Evolutionary conservation across 805 yeast species (phyloP), one percentile per base, ranked within the genome.

Genomic region (Priceomyces medius): DNA sequence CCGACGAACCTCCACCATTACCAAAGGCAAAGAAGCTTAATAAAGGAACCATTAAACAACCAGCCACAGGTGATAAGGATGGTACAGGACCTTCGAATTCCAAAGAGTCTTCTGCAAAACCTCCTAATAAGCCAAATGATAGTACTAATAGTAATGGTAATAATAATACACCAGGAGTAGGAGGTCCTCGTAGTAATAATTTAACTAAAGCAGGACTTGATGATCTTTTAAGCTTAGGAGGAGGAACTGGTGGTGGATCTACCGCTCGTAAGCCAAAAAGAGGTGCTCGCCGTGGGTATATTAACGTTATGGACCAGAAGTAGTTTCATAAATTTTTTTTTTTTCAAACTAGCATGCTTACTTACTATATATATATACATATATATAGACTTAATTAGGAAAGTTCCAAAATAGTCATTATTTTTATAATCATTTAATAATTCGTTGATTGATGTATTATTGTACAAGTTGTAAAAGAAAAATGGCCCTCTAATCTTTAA

Each of bases 1-100:
- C 71, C 4, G 62, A 78, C 1, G 74, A 79, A 3, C 80, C 83
- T 2, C 83, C 91, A 2, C 91, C 96, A 3, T 93, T 95, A 3
- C 74, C 74, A 7, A 54, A 58, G 37, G 58, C 54, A 54, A 68
- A 58, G 48, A 61, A 61, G 40, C 49, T 27, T 13, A 14, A 14
- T 7, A 31, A 23, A 6, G 37, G 37, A 21, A 16, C 37, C 21
- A 32, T 9, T 7, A 14, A 14, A 9, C 12, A 12, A 9, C 47
- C 52, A 21, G 29, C 46, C 18, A 38, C 46, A 18, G 46, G 27
- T 2, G 23, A 37, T 12, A 17, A 40, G 7, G 35, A 35, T 7
- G 41, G 51, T 24, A 39, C 45, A 9, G 27, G n/a, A n/a, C n/a
- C 46, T 2, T 21, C 49, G 3, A 42, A 42, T 2, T 35, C 50